These are phyloP conservation scores for Ilyonectria sp. DNA, from an alignment of 2,329 filamentous ascomycete genomes.

Conservation along the genomic window DNA sequence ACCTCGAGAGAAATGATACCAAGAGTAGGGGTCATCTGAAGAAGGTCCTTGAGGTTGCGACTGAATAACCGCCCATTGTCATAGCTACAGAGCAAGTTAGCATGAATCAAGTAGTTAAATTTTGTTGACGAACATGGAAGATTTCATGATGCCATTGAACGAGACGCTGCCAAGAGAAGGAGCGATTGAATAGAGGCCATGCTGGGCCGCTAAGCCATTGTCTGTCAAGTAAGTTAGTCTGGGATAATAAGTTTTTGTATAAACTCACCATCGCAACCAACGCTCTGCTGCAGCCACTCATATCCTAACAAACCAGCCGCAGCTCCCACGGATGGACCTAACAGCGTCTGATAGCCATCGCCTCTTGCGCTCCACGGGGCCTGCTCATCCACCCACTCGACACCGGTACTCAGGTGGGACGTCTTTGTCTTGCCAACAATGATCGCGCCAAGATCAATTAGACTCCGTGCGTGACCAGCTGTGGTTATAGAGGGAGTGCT, in stretches of 20 bases:
- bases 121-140: conserved; percentile 41
- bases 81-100: conserved; percentile 29
- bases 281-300: conserved; percentile 57
- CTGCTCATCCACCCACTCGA: conserved; percentile 59
- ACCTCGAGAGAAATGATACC: conserved; percentile 9
- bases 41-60: conserved; percentile 46
- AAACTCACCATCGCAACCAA: conserved; percentile 56
- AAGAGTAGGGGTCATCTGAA: conserved; percentile 38
- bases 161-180: conserved; percentile 35
- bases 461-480: conserved; percentile 64
- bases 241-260: too few species aligned
- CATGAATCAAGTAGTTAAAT: neutral
- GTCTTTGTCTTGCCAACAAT: conserved; percentile 69
- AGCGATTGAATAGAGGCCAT: conserved; percentile 52
- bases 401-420: conserved; percentile 60
- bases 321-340: conserved; percentile 57
- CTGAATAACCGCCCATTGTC: conserved; percentile 44
- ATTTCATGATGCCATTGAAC: conserved; percentile 25
- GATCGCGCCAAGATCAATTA: conserved; percentile 73
- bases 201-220: conserved; percentile 40
- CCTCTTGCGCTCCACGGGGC: conserved; percentile 63
- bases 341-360: conserved; percentile 60
- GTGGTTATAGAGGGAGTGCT: conserved; percentile 59
- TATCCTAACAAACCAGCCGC: conserved; percentile 57
- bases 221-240: conserved; percentile 42